These are phyloP conservation scores for Trichophyton equinum DNA, from an alignment of 2,329 filamentous ascomycete genomes.

Conservation along the genomic window DNA sequence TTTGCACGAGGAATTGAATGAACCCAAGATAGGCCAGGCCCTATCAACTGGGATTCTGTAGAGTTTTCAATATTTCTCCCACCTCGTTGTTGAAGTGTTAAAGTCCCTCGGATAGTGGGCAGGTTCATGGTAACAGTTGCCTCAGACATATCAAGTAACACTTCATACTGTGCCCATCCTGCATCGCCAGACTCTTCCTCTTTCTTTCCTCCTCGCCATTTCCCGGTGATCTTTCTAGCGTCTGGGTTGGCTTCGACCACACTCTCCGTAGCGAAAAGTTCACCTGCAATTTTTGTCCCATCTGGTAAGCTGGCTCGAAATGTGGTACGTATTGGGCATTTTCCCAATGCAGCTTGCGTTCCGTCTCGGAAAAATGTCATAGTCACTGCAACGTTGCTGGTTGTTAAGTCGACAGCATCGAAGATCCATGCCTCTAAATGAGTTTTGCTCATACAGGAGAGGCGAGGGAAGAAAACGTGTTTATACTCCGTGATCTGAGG, in stretches of 20 bases:
- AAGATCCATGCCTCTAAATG: constrained; percentile 5
- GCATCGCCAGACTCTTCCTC: neutral
- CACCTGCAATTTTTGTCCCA: neutral
- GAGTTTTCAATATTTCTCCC: neutral
- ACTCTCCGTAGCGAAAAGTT: constrained; percentile 1
- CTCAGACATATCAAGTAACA: neutral
- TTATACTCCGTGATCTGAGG: neutral
- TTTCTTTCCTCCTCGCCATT: neutral
- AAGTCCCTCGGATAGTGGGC: neutral
- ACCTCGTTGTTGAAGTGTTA: neutral
- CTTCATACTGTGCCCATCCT: constrained; percentile 1
- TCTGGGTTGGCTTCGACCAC: neutral
- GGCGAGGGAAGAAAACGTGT: neutral
- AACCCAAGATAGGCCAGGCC: neutral
- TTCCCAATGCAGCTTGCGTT: neutral
- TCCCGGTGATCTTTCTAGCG: neutral
- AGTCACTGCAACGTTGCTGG: neutral
- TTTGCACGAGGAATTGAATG: constrained; percentile 3
- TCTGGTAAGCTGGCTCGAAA: neutral
- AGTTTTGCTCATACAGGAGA: constrained; percentile 1
- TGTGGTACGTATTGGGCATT: constrained; percentile 1
- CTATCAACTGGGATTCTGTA: neutral
- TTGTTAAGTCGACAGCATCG: neutral
- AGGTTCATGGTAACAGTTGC: neutral
- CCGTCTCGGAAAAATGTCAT: constrained; percentile 6